Evolutionary conservation across 2,329 filamentous ascomycete species (phyloP).

Genomic region (Pseudocercospora fuligena): DNA sequence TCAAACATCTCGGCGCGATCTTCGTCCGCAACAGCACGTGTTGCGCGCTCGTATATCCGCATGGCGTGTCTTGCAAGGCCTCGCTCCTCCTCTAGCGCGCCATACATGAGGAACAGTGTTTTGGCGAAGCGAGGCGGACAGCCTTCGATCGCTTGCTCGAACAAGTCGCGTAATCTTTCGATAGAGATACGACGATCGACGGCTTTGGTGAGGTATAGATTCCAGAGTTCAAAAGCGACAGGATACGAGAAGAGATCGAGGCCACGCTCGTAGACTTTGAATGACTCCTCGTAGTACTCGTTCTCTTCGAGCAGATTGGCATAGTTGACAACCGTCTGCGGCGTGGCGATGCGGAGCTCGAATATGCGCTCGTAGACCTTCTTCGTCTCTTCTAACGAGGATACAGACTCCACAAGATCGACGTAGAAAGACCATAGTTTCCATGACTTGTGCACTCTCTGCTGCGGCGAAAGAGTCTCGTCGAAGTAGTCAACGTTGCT

Average conservation of each 20-base stretch:
- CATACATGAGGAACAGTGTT: conserved; percentile 96
- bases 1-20: conserved; percentile 98
- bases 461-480: conserved; percentile 89
- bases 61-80: conserved; percentile 95
- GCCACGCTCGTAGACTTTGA: conserved; percentile 95
- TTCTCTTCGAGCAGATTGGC: conserved; percentile 93
- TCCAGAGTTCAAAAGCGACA: conserved; percentile 98
- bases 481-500: conserved; percentile 99
- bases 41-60: conserved; percentile 98
- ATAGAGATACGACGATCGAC: conserved; percentile 96
- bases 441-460: conserved; percentile 98
- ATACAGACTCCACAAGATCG: conserved; percentile 93
- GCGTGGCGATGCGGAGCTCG: conserved; percentile 94
- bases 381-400: conserved; percentile 86
- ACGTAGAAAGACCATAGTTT: conserved; percentile 99
- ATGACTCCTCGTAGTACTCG: conserved; percentile 94
- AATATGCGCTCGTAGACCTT: conserved; percentile 98
- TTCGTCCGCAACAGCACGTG: conserved; percentile 90
- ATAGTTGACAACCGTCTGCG: conserved; percentile 98
- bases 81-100: conserved; percentile 92
- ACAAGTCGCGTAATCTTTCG: conserved; percentile 89
- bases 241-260: conserved; percentile 98
- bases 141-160: conserved; percentile 94
- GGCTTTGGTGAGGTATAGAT: conserved; percentile 94
- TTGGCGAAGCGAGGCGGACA: conserved; percentile 97